phyloP scores from a whole-genome alignment of 495 filamentous ascomycete species.

The Hypoxylon crocopeplum region DNA sequence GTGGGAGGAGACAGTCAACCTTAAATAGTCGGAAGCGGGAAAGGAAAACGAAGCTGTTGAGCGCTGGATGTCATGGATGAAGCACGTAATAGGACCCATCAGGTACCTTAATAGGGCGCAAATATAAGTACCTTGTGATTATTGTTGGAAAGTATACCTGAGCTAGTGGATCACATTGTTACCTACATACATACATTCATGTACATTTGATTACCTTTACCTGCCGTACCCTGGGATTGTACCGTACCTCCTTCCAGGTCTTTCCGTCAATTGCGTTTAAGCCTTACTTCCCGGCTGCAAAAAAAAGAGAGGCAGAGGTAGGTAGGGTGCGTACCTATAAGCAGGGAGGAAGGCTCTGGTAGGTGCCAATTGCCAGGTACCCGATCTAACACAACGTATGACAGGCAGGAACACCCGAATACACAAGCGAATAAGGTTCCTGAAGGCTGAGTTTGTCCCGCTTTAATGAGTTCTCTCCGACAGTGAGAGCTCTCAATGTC shows the following conservation, averaged over 20 bases:
- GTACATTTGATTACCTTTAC: no score
- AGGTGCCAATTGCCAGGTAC: conserved; percentile 32
- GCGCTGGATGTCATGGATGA: conserved; percentile 30
- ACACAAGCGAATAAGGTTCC: conserved; percentile 33
- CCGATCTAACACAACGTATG: conserved; percentile 34
- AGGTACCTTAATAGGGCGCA: conserved; percentile 36
- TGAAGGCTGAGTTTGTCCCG: conserved; percentile 30
- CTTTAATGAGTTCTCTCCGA: conserved; percentile 32
- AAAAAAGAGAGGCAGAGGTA: neutral
- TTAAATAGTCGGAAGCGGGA: conserved; percentile 35
- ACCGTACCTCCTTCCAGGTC: no score
- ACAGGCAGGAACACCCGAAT: conserved; percentile 38
- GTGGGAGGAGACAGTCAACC: conserved; percentile 19
- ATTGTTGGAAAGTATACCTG: neutral
- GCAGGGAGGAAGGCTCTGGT: neutral
- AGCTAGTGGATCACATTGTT: neutral
- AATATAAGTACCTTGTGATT: conserved; percentile 13
- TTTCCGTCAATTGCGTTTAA: no score
- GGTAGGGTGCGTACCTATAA: conserved; percentile 4
- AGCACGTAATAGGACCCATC: conserved; percentile 39
- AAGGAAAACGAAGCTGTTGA: conserved; percentile 31
- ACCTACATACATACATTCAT: no score
- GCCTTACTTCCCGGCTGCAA: no score
- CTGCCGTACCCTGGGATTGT: no score
- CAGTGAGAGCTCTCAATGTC: neutral